Base-by-base conservation (phyloP, 2,329 filamentous ascomycete species). In the Aspergillus sp. region DNA sequence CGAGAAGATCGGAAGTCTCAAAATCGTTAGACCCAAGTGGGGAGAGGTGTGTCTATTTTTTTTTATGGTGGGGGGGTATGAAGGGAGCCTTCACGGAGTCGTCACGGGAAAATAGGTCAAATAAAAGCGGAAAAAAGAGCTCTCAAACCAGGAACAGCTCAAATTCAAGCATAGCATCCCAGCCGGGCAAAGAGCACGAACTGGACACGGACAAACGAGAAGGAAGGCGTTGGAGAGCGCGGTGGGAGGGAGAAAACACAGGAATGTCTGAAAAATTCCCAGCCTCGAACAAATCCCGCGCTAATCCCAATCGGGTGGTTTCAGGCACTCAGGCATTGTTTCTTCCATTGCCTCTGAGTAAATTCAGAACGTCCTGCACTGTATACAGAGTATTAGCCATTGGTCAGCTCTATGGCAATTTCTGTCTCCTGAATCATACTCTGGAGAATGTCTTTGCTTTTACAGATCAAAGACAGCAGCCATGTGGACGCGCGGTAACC, bases 101-200 rank as follows among this genome's bases (percentile, higher is more conserved):
- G 25, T 30, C 25, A 30, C 25, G 10, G 25, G 25, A 30, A 30
- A 19, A n/a, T 42, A 25, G 33, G 15, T 17, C 19, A 42, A 45
- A 20, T n/a, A 30, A 45, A 42, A 33, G 30, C 13, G 33, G 20
- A 20, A 45, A 27, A 27, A 44, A 38, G 9, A 22, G 17, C 37
- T 42, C 30, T 53, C 46, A 53, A 43, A 37, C 49, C 42, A 45
- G 45, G 46, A 43, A 47, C 47, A 51, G 53, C 45, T 49, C 42
- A 52, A 54, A 48, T 41, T 41, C 55, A 60, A 51, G 48, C 51
- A 58, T 57, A 59, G 57, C 59, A 60, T 60, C 53, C 51, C 57
- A 59, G 51, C 58, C 41, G 48, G 46, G 41, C 37, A 49, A 51
- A 50, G 48, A 43, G 48, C 54, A 49, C 43, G 49, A 50, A 33